Percentiles rank a stretch among this genome's conserved stretches.
Conservation (phyloP, 306 rosid genomes). For the Malus orientalis region DNA sequence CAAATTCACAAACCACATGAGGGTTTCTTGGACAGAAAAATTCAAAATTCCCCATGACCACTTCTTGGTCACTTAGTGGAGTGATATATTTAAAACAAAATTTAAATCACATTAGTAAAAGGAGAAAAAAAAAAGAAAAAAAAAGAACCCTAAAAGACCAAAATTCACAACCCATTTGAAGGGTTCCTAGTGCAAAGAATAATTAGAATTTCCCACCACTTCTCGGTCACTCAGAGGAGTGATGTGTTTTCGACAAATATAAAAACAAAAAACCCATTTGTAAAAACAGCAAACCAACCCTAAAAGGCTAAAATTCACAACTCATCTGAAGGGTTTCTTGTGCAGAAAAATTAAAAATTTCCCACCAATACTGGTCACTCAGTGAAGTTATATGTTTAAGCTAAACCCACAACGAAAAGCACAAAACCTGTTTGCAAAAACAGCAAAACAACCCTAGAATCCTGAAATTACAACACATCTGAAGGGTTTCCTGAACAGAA, state of each 20-base stretch:
- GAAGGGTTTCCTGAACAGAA: neutral
- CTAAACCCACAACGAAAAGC: neutral
- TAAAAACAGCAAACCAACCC: neutral
- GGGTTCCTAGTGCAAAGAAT: neutral
- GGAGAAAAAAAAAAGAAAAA: neutral
- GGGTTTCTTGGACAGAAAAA: neutral
- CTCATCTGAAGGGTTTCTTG: neutral
- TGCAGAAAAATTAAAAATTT: neutral
- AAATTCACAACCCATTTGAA: neutral
- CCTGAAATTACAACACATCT: neutral
- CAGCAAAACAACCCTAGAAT: neutral
- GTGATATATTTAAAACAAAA: neutral
- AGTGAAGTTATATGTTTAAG: slow-evolving; percentile 8
- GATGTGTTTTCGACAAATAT: neutral
- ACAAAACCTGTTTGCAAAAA: neutral
- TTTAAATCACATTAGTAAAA: neutral
- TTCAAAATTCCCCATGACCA: neutral
- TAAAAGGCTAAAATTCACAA: neutral
- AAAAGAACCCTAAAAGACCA: neutral
- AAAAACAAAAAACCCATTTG: neutral
- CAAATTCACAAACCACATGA: slow-evolving; percentile 2
- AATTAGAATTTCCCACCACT: neutral
- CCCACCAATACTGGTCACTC: neutral
- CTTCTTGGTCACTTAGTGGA: neutral
- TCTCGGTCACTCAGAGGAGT: slow-evolving; percentile 1